Base-by-base conservation (phyloP, 768 basidiomycete genomes). In the Saitozyma sp. region DNA sequence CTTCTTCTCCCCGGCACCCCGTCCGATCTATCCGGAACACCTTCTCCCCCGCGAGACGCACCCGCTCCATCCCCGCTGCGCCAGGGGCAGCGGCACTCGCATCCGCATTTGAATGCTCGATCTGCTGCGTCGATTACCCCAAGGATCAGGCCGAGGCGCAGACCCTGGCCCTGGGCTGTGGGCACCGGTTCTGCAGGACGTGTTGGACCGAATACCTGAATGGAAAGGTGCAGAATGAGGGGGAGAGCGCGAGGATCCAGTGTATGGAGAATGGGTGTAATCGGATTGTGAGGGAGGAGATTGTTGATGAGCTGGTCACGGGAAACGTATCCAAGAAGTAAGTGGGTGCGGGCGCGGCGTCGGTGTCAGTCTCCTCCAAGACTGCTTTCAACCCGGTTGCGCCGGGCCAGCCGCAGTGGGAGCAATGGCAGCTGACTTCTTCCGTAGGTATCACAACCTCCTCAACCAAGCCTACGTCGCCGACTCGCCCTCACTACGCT, bases 381-480 rank as follows among this genome's bases (percentile, higher is more conserved):
- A 29, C 29, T 29, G 29, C 5, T 29, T 29, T 2, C 2, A 29
- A 29, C 2, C 29, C 29, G 29, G 5, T 29, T 29, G 29, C 29
- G 5, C 29, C 29, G 29, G 29, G 29, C 29, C 2, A 29, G 29
- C 83, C 77, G 74, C 42, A 89, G 11, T 11, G 14, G 4, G 40
- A 52, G 4, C 45, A 48, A 14, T 49, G 39, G 49, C 10, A 51
- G 58, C 58, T 61, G 5, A 61, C 48, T 48, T 48, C 3, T 0
- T 16, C 5, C n/a, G 10, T 29, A 68, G 92, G 54, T 94, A 92
- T 82, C 86, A 89, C 65, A 91, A 92, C 73, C 85, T 99, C 40
- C 83, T 95, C 54, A 86, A 91, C 54, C 88, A 93, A 58, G 87
- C 95, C 80, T 98, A 89, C 79, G 96, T 99, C 16, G 86, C 85